phyloP scores from a whole-genome alignment of 2,329 filamentous ascomycete species.

The Penicillium sp. region DNA sequence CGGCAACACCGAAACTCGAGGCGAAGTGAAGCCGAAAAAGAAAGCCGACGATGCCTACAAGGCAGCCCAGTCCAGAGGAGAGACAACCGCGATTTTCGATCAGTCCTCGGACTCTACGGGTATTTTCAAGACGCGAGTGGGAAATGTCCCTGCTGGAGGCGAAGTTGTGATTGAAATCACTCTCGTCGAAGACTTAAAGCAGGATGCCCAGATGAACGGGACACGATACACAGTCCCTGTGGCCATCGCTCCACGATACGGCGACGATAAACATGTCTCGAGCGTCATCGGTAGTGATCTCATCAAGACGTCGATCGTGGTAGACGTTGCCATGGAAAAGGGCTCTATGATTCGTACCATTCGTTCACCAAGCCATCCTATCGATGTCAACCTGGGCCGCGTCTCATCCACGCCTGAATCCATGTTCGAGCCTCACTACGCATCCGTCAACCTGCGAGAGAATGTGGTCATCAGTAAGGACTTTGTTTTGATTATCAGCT shows the following conservation, averaged over 20 bases:
- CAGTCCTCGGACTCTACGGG: constrained; percentile 4
- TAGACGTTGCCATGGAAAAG: constrained; percentile 15
- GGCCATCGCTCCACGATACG: constrained; percentile 18
- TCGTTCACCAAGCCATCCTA: constrained; percentile 18
- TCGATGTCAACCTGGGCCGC: constrained; percentile 14
- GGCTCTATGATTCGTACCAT: constrained; percentile 15
- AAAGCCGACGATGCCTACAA: constrained; percentile 6
- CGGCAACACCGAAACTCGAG: constrained; percentile 2
- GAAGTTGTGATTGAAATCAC: constrained; percentile 14
- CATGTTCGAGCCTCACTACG: constrained; percentile 10
- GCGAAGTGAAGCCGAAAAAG: constrained; percentile 2
- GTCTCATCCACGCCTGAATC: constrained; percentile 10
- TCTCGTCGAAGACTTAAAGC: constrained; percentile 12
- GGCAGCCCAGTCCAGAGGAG: constrained; percentile 2
- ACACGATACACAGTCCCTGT: constrained; percentile 16
- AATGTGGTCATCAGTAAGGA: constrained; percentile 10
- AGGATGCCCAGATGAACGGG: constrained; percentile 11
- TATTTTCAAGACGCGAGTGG: constrained; percentile 18
- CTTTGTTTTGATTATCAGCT: constrained; percentile 12
- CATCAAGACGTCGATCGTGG: constrained; percentile 7
- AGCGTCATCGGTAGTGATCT: not conserved
- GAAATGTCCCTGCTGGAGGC: constrained; percentile 15
- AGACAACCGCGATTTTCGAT: constrained; percentile 6
- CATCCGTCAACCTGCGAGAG: constrained; percentile 9
- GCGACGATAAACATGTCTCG: not conserved